A percentile compares a stretch with the other conserved stretches of the same genome.
Evolutionary conservation across 2,329 filamentous ascomycete genomes (phyloP).

Genomic region (Fusarium haematococcum): DNA sequence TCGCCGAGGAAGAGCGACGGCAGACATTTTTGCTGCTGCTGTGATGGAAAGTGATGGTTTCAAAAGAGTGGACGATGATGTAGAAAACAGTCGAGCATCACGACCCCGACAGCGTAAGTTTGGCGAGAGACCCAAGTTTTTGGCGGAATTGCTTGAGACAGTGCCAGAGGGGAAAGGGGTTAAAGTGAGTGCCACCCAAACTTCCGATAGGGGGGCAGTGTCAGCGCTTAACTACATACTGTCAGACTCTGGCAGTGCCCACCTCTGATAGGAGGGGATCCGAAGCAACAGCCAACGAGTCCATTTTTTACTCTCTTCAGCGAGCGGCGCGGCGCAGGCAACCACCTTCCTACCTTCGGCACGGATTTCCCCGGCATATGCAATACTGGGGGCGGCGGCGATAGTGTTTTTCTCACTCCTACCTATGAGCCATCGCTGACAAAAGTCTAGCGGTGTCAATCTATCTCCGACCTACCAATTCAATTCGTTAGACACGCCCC

Average conservation of each 20-base stretch:
- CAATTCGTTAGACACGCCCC: not conserved
- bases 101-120: not conserved
- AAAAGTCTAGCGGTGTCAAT: not conserved
- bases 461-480: not conserved
- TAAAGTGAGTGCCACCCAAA: not conserved
- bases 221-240: conserved; percentile 6
- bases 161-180: not conserved
- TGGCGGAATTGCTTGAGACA: not conserved
- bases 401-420: not conserved
- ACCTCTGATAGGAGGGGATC: not conserved
- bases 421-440: not conserved
- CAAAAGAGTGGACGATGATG: conserved; percentile 14
- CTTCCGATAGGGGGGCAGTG: not conserved
- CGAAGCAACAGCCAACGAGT: not conserved
- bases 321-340: not conserved
- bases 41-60: not conserved
- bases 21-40: conserved; percentile 19
- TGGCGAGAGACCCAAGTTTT: conserved; percentile 8
- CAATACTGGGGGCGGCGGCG: not conserved
- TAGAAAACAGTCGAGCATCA: conserved; percentile 11
- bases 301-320: not conserved
- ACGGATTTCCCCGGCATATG: not conserved
- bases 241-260: not conserved
- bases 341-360: not conserved
- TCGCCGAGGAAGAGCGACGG: conserved; percentile 35